Conservation (phyloP, 73 alveolate species). For the Tetrahymena thermophila region DNA sequence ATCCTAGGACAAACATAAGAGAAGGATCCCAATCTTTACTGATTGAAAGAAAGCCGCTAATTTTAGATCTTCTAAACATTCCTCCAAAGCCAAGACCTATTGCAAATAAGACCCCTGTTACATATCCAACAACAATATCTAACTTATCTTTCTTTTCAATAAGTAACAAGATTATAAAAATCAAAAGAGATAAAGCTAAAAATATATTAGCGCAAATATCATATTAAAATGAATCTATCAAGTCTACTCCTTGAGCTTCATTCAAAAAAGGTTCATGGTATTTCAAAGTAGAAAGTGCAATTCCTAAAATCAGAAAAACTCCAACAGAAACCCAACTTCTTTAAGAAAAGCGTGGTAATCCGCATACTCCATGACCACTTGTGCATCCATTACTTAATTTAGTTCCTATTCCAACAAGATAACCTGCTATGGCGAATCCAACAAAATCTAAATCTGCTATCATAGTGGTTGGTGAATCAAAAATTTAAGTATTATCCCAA, state of each 20-base stretch:
- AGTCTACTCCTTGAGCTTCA: background rate
- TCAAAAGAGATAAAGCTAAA: background rate
- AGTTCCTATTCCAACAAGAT: constrained; percentile 93
- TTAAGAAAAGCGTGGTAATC: constrained; percentile 84
- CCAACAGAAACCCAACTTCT: constrained; percentile 87
- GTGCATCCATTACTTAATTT: constrained; percentile 97
- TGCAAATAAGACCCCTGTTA: constrained; percentile 33
- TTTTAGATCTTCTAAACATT: constrained; percentile 73
- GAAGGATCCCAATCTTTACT: constrained; percentile 83
- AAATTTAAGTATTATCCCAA: background rate
- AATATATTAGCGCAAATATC: background rate
- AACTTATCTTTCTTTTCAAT: background rate
- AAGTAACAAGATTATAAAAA: background rate
- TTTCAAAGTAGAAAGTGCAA: constrained; percentile 67
- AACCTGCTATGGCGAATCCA: constrained; percentile 85
- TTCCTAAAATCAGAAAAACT: constrained; percentile 83
- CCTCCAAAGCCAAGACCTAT: constrained; percentile 78
- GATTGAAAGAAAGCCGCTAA: constrained; percentile 64
- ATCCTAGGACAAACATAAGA: constrained; percentile 82
- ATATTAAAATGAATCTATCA: background rate
- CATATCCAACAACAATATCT: background rate
- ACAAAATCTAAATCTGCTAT: constrained; percentile 32
- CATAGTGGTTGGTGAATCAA: constrained; percentile 28
- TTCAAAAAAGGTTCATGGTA: constrained; percentile 40
- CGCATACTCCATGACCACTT: constrained; percentile 98